Base-by-base conservation (phyloP, 192 early-diverging fungal species). In the Paraglomus occultum region DNA sequence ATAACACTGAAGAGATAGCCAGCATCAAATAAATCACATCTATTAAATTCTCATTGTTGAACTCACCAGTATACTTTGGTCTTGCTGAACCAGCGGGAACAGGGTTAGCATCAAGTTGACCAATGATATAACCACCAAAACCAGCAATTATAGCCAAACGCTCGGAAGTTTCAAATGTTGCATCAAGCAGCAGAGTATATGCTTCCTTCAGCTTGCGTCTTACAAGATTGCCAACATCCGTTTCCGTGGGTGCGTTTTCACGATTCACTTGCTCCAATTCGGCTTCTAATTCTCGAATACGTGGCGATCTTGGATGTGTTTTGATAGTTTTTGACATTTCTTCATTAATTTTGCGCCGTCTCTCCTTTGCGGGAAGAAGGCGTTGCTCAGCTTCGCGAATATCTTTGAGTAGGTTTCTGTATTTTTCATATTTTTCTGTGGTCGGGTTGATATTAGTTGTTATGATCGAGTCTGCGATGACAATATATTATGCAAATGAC, bases 61-160 rank as follows among this genome's bases (percentile, higher is more conserved):
- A 15, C 12, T 48, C 9, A 70, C 45, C 20, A 20, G 57, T 44
- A 11, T 48, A 70, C 59, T 52, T 44, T 45, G 23, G 7, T 40
- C 50, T 66, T 40, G 22, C 5, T 51, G 50, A 48, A 6, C 64
- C 64, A 51, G 46, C 8, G 1, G 8, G n/a, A 39, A 14, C 49
- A 15, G 47, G 47, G 15, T 22, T 58, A 8, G 9, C 0, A 31
- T 70, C 46, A 59, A 70, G 39, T 48, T 59, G 55, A 23, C 39
- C 44, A 7, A 70, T 11, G 50, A 70, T 8, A 18, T 70, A 20
- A 53, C 72, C 68, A 39, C 78, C 78, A 60, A 76, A 76, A 6
- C 75, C 78, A 12, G 73, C 63, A 63, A 80, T 76, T 8, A 80
- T 65, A 4, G 78, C 75, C 69, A 76, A 71, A 51, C 76, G 76